phyloP scores from a whole-genome alignment of 169 alveolate genomes.

The Plasmodium fragile region DNA sequence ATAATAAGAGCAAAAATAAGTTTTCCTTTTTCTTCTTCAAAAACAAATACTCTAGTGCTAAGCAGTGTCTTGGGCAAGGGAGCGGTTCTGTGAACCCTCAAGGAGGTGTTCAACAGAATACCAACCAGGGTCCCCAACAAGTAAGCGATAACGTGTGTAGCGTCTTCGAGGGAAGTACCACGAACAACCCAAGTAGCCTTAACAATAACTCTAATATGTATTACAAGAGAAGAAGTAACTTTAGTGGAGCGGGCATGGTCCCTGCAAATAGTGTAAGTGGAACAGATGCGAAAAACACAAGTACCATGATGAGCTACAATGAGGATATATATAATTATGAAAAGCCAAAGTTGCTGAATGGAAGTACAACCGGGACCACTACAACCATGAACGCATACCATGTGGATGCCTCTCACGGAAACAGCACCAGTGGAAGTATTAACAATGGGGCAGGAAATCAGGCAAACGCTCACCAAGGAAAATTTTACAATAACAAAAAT shows the following conservation, averaged over 20 bases:
- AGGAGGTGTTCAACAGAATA: neutral
- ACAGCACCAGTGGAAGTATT: neutral
- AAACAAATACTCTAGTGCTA: conserved; percentile 32
- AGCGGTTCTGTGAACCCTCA: neutral
- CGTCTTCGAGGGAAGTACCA: neutral
- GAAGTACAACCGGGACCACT: neutral
- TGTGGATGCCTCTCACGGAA: neutral
- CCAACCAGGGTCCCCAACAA: neutral
- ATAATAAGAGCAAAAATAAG: conserved; percentile 35
- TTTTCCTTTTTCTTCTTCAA: conserved; percentile 35
- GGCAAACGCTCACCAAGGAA: neutral
- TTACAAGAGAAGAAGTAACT: neutral
- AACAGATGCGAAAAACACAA: neutral
- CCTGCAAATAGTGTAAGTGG: neutral
- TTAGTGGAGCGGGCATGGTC: neutral
- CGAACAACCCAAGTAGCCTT: neutral
- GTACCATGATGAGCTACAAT: neutral
- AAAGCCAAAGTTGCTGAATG: neutral
- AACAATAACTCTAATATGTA: neutral
- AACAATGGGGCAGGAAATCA: neutral
- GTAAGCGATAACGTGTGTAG: neutral
- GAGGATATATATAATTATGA: neutral
- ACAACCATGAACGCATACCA: neutral
- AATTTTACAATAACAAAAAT: neutral
- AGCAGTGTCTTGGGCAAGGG: neutral